Percentiles rank a stretch among this genome's conserved stretches.
Conservation (phyloP, 1,139 yeast genomes). For the Scheffersomyces insectosa region DNA sequence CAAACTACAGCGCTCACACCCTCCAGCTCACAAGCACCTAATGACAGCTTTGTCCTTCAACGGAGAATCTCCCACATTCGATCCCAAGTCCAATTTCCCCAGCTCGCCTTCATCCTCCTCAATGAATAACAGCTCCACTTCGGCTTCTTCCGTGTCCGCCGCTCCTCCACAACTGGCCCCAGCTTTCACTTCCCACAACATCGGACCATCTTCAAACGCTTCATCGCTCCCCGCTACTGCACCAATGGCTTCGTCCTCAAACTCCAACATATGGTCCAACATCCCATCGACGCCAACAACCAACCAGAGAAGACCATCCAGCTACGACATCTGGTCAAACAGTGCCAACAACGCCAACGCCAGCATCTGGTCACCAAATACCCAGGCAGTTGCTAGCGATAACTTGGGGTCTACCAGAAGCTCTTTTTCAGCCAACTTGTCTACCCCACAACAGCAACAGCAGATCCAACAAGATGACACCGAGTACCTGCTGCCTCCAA, state of each 20-base stretch:
- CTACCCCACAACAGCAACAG: neutral
- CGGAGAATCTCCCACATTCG: neutral
- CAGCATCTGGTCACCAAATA: neutral
- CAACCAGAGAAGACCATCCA: slow-evolving; percentile 1
- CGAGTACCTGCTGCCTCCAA: slow-evolving; percentile 6
- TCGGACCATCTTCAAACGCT: no score
- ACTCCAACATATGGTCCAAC: neutral
- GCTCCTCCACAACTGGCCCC: neutral
- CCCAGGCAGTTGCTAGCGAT: no score
- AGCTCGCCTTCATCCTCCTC: neutral
- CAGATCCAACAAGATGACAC: neutral
- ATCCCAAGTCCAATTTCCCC: neutral
- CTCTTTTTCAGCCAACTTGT: neutral
- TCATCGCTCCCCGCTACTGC: no score
- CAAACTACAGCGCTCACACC: no score
- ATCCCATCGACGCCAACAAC: neutral
- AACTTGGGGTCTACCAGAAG: neutral
- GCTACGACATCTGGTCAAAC: neutral
- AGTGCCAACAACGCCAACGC: neutral
- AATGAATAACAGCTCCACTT: slow-evolving; percentile 6
- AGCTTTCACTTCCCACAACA: no score
- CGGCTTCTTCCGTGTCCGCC: slow-evolving; percentile 10
- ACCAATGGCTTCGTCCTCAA: neutral
- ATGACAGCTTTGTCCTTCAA: neutral
- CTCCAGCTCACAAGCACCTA: neutral